Percentiles rank a stretch among this genome's conserved stretches.
phyloP scores from a whole-genome alignment of 352 stramenopile genomes.

The Globisporangium paroecandrum region DNA sequence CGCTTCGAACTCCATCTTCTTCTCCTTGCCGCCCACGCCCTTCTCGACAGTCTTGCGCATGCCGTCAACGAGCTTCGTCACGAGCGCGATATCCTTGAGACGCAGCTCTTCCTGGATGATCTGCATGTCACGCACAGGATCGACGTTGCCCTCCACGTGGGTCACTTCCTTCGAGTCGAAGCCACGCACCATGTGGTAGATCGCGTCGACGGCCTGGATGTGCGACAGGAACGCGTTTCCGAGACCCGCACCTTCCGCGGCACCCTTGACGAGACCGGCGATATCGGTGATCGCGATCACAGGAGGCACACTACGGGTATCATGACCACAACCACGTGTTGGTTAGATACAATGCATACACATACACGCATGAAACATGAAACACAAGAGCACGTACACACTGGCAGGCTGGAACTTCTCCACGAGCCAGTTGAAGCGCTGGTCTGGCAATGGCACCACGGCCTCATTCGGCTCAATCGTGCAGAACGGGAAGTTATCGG shows the following conservation, averaged over 20 bases:
- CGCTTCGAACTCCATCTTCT: constrained; percentile 93
- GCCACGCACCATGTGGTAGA: constrained; percentile 96
- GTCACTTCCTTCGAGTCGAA: constrained; percentile 98
- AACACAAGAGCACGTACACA: constrained; percentile 49
- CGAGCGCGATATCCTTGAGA: constrained; percentile 94
- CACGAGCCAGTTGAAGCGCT: constrained; percentile 99
- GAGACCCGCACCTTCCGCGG: constrained; percentile 96
- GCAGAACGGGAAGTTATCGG: constrained; percentile 96
- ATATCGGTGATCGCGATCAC: constrained; percentile 99
- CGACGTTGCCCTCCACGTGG: constrained; percentile 98
- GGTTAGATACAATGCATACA: neutral
- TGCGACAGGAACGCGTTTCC: constrained; percentile 99
- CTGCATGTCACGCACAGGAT: constrained; percentile 98
- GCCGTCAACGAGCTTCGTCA: constrained; percentile 71
- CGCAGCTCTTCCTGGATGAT: constrained; percentile 99
- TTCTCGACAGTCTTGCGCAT: constrained; percentile 89
- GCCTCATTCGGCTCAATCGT: constrained; percentile 99
- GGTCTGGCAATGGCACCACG: constrained; percentile 94
- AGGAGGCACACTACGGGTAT: constrained; percentile 81
- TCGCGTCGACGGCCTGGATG: constrained; percentile 98
- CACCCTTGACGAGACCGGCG: constrained; percentile 97
- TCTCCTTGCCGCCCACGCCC: constrained; percentile 89
- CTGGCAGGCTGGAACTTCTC: constrained; percentile 93
- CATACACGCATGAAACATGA: neutral
- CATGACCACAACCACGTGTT: neutral